Percentiles rank a stretch among this genome's conserved stretches.
Conservation (phyloP, 495 filamentous ascomycete species). For the Astrothelium subdiscretum region DNA sequence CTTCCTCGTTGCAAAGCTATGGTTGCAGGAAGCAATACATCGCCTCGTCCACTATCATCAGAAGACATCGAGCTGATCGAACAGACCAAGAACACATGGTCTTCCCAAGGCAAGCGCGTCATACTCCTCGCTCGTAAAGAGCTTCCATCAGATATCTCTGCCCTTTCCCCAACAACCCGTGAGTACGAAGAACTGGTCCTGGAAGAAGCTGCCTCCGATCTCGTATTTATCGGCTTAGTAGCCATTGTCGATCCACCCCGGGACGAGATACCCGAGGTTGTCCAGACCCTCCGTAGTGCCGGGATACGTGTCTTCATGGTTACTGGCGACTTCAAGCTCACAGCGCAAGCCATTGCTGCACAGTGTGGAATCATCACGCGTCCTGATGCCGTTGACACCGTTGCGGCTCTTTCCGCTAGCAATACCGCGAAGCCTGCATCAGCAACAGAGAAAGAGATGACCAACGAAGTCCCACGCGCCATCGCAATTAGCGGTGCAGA, state of each 20-base stretch:
- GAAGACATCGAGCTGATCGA: slow-evolving; percentile 22
- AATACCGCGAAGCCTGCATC: slow-evolving; percentile 12
- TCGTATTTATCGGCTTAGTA: slow-evolving; percentile 39
- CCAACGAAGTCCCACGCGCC: slow-evolving; percentile 7
- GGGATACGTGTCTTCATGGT: slow-evolving; percentile 44
- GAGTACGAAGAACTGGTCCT: slow-evolving; percentile 37
- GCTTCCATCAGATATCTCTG: slow-evolving; percentile 15
- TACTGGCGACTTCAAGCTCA: slow-evolving; percentile 20
- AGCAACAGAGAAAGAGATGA: background rate
- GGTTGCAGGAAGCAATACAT: slow-evolving; percentile 26
- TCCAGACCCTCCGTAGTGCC: slow-evolving; percentile 25
- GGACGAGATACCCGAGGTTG: slow-evolving; percentile 22
- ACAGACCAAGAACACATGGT: slow-evolving; percentile 32
- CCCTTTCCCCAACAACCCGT: slow-evolving; percentile 26
- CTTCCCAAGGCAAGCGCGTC: slow-evolving; percentile 39
- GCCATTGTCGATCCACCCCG: slow-evolving; percentile 41
- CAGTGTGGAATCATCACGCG: slow-evolving; percentile 26
- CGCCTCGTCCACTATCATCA: too few relatives aligned
- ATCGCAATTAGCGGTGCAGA: slow-evolving; percentile 48
- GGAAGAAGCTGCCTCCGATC: slow-evolving; percentile 26
- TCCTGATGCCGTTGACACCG: slow-evolving; percentile 27
- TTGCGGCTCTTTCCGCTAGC: slow-evolving; percentile 34
- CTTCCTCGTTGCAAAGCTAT: slow-evolving; percentile 35
- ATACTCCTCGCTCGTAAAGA: slow-evolving; percentile 37
- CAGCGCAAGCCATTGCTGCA: slow-evolving; percentile 29